Base-by-base conservation (phyloP, 2,329 filamentous ascomycete species). In the Fusarium sacchari region DNA sequence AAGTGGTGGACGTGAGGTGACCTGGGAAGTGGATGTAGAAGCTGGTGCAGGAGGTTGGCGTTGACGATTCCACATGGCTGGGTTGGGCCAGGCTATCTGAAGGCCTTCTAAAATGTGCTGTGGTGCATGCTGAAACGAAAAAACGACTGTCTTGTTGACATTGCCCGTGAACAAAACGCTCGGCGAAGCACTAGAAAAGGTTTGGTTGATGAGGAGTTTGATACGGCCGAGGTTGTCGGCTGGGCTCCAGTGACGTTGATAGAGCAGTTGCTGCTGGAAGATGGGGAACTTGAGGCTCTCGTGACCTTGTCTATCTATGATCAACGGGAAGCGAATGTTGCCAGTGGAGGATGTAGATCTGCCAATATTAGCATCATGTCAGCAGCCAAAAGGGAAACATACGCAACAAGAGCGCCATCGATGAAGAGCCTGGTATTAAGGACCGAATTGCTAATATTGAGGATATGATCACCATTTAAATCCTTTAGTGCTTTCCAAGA, bases 101-200 rank as follows among this genome's bases (percentile, higher is more conserved):
- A 90, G 91, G 68, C 84, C 86, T 81, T 96, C 93, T 36, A 97
- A 87, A 30, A 95, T 85, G 46, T 93, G 94, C 61, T 93, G 83
- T 2, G 94, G 94, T 39, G 93, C 94, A 84, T 96, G 93, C 78
- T 96, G 93, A 77, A 97, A 97, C 2, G 94, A 92, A 81, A 97
- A 96, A 20, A 89, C 88, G 30, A 95, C 88, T 49, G 94, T 82
- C 76, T 95, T 94, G 78, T 92, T 93, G 70, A 93, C 84, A 44
- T 90, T 85, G 76, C 94, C 90, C 72, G 93, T 89, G 0, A 89
- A 88, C 46, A 84, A 81, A 5, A 47, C 26, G 5, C 84, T 82
- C 2, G 83, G 63, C 5, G 84, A 88, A 67, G 88, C 85, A 42
- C 90, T 84, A 15, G 87, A 85, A 65, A 94, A 90, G 0, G 93